Percentiles rank a stretch among this genome's conserved stretches.
These are phyloP conservation scores for Stephania cephalantha DNA, from an alignment of 164 flowering plant genomes.

Conservation along the genomic window DNA sequence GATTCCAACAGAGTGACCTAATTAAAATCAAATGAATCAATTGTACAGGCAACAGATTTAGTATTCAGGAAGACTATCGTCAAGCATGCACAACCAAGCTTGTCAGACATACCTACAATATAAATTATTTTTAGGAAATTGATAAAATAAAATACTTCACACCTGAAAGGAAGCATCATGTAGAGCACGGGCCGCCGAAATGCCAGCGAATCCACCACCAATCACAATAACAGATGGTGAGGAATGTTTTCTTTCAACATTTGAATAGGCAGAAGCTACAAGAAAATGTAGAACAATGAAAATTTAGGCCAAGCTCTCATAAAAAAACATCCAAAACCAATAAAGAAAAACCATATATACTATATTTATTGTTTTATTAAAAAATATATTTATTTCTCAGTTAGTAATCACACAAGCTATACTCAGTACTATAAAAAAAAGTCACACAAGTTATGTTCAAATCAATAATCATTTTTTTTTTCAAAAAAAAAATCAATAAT, in stretches of 20 bases:
- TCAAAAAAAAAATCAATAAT: too few species aligned
- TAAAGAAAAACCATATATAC: too few species aligned
- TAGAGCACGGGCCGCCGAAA: constrained; percentile 87
- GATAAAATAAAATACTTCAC: neutral
- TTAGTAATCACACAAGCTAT: too few species aligned
- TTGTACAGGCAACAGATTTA: neutral
- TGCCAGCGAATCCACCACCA: constrained; percentile 82
- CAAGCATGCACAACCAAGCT: neutral
- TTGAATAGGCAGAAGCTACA: constrained; percentile 45
- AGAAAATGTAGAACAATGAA: neutral
- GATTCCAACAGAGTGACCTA: constrained; percentile 85
- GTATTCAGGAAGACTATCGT: neutral
- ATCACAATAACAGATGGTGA: constrained; percentile 80
- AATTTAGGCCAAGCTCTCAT: neutral
- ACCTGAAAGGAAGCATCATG: constrained; percentile 90
- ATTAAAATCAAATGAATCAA: neutral
- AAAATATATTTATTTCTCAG: too few species aligned
- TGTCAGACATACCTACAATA: neutral
- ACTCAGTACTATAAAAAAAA: too few species aligned
- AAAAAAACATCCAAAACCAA: too few species aligned
- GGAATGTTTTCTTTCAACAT: constrained; percentile 27
- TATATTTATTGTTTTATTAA: too few species aligned
- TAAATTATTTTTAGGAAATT: neutral
- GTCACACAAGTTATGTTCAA: too few species aligned
- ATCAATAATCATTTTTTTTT: too few species aligned